Conservation (phyloP, 495 filamentous ascomycete species). For the Schizothecium vesticola region DNA sequence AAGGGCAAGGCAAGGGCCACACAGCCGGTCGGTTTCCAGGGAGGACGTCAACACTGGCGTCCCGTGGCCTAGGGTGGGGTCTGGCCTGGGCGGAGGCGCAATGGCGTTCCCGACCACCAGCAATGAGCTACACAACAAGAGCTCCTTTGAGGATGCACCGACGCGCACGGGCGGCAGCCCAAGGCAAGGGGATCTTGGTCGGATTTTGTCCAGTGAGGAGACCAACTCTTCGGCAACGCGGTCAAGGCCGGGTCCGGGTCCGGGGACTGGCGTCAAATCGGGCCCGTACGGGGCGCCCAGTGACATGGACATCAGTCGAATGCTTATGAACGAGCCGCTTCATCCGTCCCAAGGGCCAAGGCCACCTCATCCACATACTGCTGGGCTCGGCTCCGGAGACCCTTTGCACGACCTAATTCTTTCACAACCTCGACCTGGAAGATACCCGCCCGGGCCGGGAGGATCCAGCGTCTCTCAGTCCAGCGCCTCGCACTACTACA, state of each 20-base stretch:
- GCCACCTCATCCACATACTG: not conserved
- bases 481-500: not conserved
- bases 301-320: slow-evolving; percentile 19
- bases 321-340: slow-evolving; percentile 13
- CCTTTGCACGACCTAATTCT: not conserved
- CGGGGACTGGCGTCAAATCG: slow-evolving; percentile 13
- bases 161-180: not conserved
- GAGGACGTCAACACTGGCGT: slow-evolving; percentile 33
- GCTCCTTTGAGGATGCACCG: not conserved
- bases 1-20: slow-evolving; percentile 6
- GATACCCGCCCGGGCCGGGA: not conserved
- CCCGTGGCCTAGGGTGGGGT: not conserved
- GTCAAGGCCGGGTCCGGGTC: not conserved
- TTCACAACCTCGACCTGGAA: not conserved
- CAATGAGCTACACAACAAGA: not conserved
- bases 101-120: not conserved
- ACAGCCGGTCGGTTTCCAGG: slow-evolving; percentile 35
- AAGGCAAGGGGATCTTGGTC: not conserved
- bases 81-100: not conserved
- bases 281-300: not conserved
- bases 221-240: not conserved
- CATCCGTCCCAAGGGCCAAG: not conserved
- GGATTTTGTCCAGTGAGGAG: not conserved
- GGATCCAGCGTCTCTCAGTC: not conserved
- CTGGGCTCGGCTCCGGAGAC: not conserved